These are phyloP conservation scores for Plasmodium gonderi DNA, from an alignment of 169 alveolate genomes.

Conservation along the genomic window DNA sequence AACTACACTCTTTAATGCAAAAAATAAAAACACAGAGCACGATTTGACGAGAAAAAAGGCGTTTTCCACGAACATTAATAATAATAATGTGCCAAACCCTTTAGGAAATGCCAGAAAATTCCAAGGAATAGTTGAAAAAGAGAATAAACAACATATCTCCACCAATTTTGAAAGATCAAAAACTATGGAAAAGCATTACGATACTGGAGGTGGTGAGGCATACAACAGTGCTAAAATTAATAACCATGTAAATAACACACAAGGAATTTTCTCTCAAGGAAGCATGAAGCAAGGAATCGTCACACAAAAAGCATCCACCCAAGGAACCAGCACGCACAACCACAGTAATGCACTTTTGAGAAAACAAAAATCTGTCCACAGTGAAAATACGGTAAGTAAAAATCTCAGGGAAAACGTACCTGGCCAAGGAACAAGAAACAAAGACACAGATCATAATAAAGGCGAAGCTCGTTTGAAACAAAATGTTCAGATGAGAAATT, in stretches of 20 bases:
- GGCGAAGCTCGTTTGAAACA: slow-evolving; percentile 6
- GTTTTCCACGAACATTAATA: not conserved
- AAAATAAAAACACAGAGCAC: slow-evolving; percentile 18
- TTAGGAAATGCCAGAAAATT: not conserved
- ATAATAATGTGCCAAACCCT: not conserved
- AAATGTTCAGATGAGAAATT: not conserved
- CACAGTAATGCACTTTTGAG: not conserved
- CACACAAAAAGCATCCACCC: not conserved
- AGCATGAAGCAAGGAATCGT: too few species aligned
- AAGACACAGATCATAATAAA: not conserved
- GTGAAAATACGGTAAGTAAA: slow-evolving; percentile 11
- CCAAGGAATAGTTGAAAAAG: not conserved
- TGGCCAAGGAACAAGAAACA: not conserved
- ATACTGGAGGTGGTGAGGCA: not conserved
- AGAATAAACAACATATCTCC: not conserved
- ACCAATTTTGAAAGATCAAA: slow-evolving; percentile 29
- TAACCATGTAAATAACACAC: not conserved
- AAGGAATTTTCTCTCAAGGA: not conserved
- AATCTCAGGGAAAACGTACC: not conserved
- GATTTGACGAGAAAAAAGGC: slow-evolving; percentile 17
- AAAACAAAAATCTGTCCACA: slow-evolving; percentile 15
- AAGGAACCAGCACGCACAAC: not conserved
- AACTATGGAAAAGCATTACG: not conserved
- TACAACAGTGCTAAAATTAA: not conserved
- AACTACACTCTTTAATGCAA: not conserved